These are phyloP conservation scores for Neurospora africana DNA, from an alignment of 495 filamentous ascomycete genomes.

Conservation along the genomic window DNA sequence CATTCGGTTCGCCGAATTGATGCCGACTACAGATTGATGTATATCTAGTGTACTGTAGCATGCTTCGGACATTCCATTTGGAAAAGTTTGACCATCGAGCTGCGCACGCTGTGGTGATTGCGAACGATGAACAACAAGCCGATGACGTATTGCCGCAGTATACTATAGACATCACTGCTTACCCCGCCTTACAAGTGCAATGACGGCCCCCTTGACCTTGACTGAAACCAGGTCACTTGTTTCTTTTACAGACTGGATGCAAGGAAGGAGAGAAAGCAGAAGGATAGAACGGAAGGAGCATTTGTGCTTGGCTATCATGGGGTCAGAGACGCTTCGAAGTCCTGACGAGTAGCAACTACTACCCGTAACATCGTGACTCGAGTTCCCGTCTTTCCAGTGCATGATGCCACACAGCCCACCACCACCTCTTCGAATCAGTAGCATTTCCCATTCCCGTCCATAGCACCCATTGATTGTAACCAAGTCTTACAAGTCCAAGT, in stretches of 20 bases:
- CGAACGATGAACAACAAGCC: background rate
- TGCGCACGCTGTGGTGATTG: background rate
- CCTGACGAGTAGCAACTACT: no score
- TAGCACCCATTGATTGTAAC: background rate
- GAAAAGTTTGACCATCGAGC: background rate
- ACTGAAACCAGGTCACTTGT: background rate
- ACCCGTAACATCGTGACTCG: background rate
- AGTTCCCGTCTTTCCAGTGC: background rate
- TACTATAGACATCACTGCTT: background rate
- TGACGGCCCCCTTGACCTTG: background rate
- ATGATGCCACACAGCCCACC: background rate
- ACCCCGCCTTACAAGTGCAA: background rate
- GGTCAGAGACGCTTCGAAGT: no score
- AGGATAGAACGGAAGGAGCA: no score
- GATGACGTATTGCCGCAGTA: background rate
- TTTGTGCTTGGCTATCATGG: background rate
- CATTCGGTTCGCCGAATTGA: background rate
- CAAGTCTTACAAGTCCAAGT: background rate
- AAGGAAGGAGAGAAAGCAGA: no score
- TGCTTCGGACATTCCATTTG: background rate
- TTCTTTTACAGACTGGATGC: background rate
- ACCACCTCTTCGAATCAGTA: background rate
- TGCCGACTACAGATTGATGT: background rate
- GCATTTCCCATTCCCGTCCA: background rate
- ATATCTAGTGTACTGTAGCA: background rate